A percentile compares a stretch with the other conserved stretches of the same genome.
Evolutionary conservation across 2,329 filamentous ascomycete genomes (phyloP).

Genomic region (Davidsoniella virescens): DNA sequence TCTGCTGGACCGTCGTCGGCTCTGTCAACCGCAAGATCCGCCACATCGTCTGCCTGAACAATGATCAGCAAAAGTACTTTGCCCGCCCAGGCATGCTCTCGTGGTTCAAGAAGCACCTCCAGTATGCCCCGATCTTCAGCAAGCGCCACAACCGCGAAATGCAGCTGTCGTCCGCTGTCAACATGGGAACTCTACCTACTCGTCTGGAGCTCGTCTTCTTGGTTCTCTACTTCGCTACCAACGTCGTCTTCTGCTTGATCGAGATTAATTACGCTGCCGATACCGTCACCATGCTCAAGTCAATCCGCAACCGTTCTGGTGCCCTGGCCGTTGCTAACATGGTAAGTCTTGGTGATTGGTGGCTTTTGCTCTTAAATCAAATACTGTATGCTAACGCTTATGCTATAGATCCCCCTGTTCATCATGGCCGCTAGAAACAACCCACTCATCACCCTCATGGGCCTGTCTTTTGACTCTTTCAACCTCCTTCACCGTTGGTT

Average conservation of each 20-base stretch:
- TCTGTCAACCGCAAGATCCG: constrained; percentile 52
- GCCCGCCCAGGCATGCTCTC: constrained; percentile 12
- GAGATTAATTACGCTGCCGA: constrained; percentile 42
- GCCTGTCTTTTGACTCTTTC: constrained; percentile 91
- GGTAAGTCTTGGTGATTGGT: constrained; percentile 28
- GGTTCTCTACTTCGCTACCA: constrained; percentile 40
- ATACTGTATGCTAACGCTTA: background rate
- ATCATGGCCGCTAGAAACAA: constrained; percentile 88
- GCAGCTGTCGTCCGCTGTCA: constrained; percentile 41
- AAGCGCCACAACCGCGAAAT: constrained; percentile 55
- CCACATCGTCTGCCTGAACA: constrained; percentile 58
- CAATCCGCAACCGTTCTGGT: constrained; percentile 66
- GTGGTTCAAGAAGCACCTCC: constrained; percentile 16
- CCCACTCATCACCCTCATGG: constrained; percentile 63
- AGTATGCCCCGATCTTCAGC: constrained; percentile 46
- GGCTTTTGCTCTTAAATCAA: background rate
- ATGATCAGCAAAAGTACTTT: constrained; percentile 68
- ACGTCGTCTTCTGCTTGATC: constrained; percentile 50
- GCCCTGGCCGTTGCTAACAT: constrained; percentile 77
- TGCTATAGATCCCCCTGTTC: constrained; percentile 44
- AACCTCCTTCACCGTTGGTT: constrained; percentile 62
- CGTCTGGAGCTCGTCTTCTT: constrained; percentile 45
- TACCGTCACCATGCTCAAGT: constrained; percentile 32
- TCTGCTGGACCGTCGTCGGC: constrained; percentile 49
- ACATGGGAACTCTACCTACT: constrained; percentile 47